Evolutionary conservation across 352 stramenopile species (phyloP).

Genomic region (Globisporangium megalacanthum): DNA sequence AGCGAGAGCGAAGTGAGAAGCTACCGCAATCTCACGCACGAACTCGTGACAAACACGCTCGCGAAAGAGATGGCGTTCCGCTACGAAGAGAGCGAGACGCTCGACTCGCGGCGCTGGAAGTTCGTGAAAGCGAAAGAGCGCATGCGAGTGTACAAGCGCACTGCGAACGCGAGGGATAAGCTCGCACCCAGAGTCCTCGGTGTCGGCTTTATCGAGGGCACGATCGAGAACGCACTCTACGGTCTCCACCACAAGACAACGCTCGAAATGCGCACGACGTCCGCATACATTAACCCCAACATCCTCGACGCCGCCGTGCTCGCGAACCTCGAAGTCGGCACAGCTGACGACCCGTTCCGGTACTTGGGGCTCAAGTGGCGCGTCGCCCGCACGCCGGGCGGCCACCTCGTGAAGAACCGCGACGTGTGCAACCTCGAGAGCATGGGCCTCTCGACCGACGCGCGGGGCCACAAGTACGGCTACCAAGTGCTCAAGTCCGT

Average conservation of each 20-base stretch:
- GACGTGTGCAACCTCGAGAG: slow-evolving; percentile 48
- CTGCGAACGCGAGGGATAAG: neutral
- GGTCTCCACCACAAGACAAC: slow-evolving; percentile 43
- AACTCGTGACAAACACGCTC: slow-evolving; percentile 38
- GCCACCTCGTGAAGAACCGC: slow-evolving; percentile 32
- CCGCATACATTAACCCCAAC: slow-evolving; percentile 29
- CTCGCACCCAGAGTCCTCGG: slow-evolving; percentile 29
- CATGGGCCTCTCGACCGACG: slow-evolving; percentile 33
- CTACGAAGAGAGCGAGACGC: neutral
- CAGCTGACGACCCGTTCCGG: slow-evolving; percentile 33
- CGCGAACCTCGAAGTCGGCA: slow-evolving; percentile 32
- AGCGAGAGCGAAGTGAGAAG: slow-evolving; percentile 22
- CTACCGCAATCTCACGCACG: slow-evolving; percentile 25
- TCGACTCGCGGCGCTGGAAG: slow-evolving; percentile 9
- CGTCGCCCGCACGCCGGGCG: slow-evolving; percentile 18
- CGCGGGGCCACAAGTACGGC: slow-evolving; percentile 28
- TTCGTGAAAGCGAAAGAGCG: slow-evolving; percentile 9
- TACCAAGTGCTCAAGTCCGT: slow-evolving; percentile 52
- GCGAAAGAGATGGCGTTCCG: slow-evolving; percentile 36
- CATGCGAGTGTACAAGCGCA: slow-evolving; percentile 19
- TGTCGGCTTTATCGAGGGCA: slow-evolving; percentile 34
- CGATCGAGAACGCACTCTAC: slow-evolving; percentile 44
- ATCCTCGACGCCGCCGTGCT: slow-evolving; percentile 42
- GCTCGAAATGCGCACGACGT: slow-evolving; percentile 39
- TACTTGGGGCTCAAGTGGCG: slow-evolving; percentile 56